Percentiles rank a stretch among this genome's conserved stretches.
Conservation (phyloP, 2,329 filamentous ascomycete species). For the Pezicula radicicola region DNA sequence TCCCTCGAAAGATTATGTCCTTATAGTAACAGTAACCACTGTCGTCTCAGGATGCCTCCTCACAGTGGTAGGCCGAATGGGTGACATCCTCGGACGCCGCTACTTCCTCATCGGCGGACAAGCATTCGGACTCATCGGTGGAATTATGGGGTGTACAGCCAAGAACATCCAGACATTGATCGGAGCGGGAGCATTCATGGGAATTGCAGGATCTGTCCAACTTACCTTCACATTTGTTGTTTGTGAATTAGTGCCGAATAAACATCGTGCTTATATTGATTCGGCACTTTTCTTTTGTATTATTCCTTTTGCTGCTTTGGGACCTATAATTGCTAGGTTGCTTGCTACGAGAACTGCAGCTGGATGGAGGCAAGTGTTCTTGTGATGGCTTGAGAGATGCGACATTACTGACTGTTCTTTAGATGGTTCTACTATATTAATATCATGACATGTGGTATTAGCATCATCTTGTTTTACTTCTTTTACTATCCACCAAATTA, state of each 20-base stretch:
- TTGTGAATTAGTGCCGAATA: conserved; percentile 36
- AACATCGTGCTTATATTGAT: conserved; percentile 30
- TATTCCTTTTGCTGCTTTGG: conserved; percentile 28
- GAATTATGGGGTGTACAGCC: conserved; percentile 34
- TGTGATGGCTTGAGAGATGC: not conserved
- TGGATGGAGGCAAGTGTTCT: conserved; percentile 4
- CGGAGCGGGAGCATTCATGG: conserved; percentile 32
- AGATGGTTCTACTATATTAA: conserved; percentile 28
- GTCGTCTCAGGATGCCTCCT: too few species aligned
- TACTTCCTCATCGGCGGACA: conserved; percentile 28
- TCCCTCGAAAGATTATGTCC: not conserved
- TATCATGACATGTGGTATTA: conserved; percentile 25
- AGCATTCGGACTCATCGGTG: conserved; percentile 32
- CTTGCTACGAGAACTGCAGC: not conserved
- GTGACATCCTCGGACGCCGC: conserved; percentile 33
- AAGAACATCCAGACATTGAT: conserved; percentile 34
- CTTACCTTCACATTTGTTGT: conserved; percentile 34
- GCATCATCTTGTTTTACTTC: conserved; percentile 25
- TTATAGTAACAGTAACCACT: not conserved
- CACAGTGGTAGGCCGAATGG: conserved; percentile 23
- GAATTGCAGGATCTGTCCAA: conserved; percentile 34
- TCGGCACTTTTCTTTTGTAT: conserved; percentile 30
- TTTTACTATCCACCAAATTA: conserved; percentile 33
- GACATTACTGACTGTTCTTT: conserved; percentile 16
- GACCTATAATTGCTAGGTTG: conserved; percentile 13